Evolutionary conservation across 2,329 filamentous ascomycete genomes (phyloP).

Genomic region (Penicillium expansum): DNA sequence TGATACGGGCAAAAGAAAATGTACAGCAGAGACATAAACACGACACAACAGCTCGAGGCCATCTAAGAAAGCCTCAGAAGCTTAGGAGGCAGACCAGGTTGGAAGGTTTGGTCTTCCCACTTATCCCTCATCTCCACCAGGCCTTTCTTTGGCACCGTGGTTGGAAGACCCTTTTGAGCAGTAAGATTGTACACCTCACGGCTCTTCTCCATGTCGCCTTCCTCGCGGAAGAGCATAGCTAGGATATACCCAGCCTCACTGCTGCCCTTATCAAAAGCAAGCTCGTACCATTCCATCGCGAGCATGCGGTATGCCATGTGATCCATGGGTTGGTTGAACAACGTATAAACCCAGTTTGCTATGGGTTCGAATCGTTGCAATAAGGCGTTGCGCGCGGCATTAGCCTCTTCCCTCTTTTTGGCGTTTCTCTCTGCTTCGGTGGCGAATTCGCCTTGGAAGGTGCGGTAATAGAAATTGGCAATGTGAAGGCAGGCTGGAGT

Average conservation of each 20-base stretch:
- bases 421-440: slow-evolving; percentile 20
- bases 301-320: slow-evolving; percentile 26
- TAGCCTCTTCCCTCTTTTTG: background rate
- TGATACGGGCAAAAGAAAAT: background rate
- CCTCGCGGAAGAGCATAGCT: slow-evolving; percentile 31
- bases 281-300: slow-evolving; percentile 37
- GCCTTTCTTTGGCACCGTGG: slow-evolving; percentile 3
- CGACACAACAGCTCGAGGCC: background rate
- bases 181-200: slow-evolving; percentile 14
- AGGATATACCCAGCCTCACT: slow-evolving; percentile 26
- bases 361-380: background rate
- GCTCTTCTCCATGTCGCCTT: slow-evolving; percentile 18
- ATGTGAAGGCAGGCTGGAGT: slow-evolving; percentile 32
- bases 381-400: background rate
- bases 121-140: slow-evolving; percentile 17
- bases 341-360: background rate
- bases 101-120: slow-evolving; percentile 22
- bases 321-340: slow-evolving; percentile 20
- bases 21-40: background rate
- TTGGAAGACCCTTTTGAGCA: slow-evolving; percentile 9
- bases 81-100: slow-evolving; percentile 1
- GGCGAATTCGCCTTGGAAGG: slow-evolving; percentile 24
- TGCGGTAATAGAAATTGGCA: slow-evolving; percentile 39
- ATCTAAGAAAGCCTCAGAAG: background rate
- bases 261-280: slow-evolving; percentile 25